Base-by-base conservation (phyloP, 495 filamentous ascomycete genomes). In the Venustampulla echinocandica region DNA sequence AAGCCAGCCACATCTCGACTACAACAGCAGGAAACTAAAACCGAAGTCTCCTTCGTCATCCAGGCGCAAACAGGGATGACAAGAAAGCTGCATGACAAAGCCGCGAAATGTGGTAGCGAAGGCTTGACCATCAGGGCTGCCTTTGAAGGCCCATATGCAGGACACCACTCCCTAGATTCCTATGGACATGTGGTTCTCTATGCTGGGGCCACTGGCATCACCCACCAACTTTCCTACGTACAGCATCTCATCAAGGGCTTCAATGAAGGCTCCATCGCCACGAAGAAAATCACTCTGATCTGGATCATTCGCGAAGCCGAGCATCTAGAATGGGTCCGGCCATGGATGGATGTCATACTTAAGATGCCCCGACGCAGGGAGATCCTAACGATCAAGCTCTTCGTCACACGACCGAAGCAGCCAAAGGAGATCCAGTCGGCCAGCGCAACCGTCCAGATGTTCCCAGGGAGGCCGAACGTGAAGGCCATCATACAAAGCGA, bases 271-370 rank as follows among this genome's bases (percentile, higher is more conserved):
- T 88, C 77, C 13, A 78, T 84, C 27, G 90, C 90, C 2, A 85
- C 86, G 4, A 82, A 89, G 42, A 79, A 79, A 27, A 66, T 96
- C 30, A 81, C 79, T 1, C 79, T 98, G 22, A 78, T 95, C 48
- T 97, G 92, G 92, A 80, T 93, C 55, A 82, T 96, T 47, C 86
- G 88, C 48, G 84, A 88, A 32, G 80, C 80, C 10, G 87, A 93
- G 46, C 77, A 90, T 49, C 71, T 95, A 10, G 87, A 94, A 64
- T 98, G 92, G 92, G 86, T 89, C 54, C 75, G 85, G 5, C 84
- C 86, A 11, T 97, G 85, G 85, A 94, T 98, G 85, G 88, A 88
- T 47, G 71, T 74, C 51, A 82, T 97, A 43, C 69, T 96, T 46
- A 72, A 71, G 32, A 81, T 95, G 81, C 80, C 85, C 7, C 69